phyloP scores from a whole-genome alignment of 2,329 filamentous ascomycete species.

The Lizonia empirigonia region DNA sequence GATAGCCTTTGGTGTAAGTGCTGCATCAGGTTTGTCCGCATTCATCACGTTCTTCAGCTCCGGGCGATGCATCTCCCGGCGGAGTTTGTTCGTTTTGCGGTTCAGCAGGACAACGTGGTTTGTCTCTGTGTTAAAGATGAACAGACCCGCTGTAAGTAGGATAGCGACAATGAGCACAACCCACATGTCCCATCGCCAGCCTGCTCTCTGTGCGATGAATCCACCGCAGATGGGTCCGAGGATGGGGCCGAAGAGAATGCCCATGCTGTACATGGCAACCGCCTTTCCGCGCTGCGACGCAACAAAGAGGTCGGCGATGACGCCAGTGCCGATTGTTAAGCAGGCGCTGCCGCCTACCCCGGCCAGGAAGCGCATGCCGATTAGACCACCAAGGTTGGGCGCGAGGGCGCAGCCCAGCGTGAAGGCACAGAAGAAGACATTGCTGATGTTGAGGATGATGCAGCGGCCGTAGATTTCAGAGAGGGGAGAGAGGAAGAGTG shows the following conservation, averaged over 20 bases:
- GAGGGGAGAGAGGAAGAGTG: slow-evolving; percentile 42
- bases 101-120: slow-evolving; percentile 56
- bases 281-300: slow-evolving; percentile 42
- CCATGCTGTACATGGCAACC: slow-evolving; percentile 39
- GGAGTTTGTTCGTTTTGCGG: slow-evolving; percentile 62
- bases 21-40: slow-evolving; percentile 24
- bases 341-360: slow-evolving; percentile 36
- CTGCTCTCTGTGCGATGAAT: slow-evolving; percentile 42
- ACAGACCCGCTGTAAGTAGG: slow-evolving; percentile 33
- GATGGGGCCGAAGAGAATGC: slow-evolving; percentile 42
- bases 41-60: slow-evolving; percentile 54
- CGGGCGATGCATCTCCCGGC: slow-evolving; percentile 53
- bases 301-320: slow-evolving; percentile 45
- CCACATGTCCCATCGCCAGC: slow-evolving; percentile 48
- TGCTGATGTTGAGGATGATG: slow-evolving; percentile 44
- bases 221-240: slow-evolving; percentile 44
- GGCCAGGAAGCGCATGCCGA: slow-evolving; percentile 43
- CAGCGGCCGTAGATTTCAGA: slow-evolving; percentile 45
- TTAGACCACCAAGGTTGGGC: slow-evolving; percentile 41
- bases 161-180: slow-evolving; percentile 37
- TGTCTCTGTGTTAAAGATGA: slow-evolving; percentile 54
- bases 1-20: slow-evolving; percentile 22
- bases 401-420: slow-evolving; percentile 52
- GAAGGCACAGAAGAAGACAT: slow-evolving; percentile 59
- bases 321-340: slow-evolving; percentile 43